Base-by-base conservation (phyloP, 768 basidiomycete genomes). In the Kwoniella shandongensis region DNA sequence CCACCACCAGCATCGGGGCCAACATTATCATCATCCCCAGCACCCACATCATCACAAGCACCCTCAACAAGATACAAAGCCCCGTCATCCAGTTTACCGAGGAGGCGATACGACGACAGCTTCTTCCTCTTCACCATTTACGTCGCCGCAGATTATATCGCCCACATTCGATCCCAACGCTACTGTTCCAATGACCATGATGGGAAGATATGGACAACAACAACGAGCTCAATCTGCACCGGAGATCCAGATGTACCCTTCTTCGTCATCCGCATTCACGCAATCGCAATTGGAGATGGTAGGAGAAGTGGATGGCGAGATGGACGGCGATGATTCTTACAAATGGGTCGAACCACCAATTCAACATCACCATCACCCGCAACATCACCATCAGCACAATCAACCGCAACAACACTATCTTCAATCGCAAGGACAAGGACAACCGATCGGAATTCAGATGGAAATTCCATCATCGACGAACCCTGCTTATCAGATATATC, bases 111-210 rank as follows among this genome's bases (percentile, higher is more conserved):
- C 53, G 22, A n/a, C 41, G 8, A 7, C 22, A 17, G 8, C 36
- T n/a, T 38, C 53, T 11, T 35, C 53, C 3, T 40, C 39, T 32
- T 51, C 44, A 20, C 54, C 48, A 17, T 41, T n/a, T 36, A 40
- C 50, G 13, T 52, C 61, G 2, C 49, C 59, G 18, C 22, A 35
- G 35, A 27, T 51, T 17, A 45, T 56, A 17, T 59, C 58, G 12
- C 59, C 59, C 5, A 55, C 40, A 8, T 54, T 52, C 23, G 54
- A 57, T 29, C 49, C 42, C n/a, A 44, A 54, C 26, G 12, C 20
- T 7, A 29, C 30, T 26, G 18, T 52, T 17, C 20, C 5, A 6
- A 48, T 55, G 36, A 23, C 54, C 0, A 10, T 44, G 36, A 40
- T 55, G 44, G 38, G 54, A 27, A 44, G 44, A 25, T 55, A 55